Evolutionary conservation across 345 rosid genomes (phyloP).

Genomic region (Euphorbia lathyris): DNA sequence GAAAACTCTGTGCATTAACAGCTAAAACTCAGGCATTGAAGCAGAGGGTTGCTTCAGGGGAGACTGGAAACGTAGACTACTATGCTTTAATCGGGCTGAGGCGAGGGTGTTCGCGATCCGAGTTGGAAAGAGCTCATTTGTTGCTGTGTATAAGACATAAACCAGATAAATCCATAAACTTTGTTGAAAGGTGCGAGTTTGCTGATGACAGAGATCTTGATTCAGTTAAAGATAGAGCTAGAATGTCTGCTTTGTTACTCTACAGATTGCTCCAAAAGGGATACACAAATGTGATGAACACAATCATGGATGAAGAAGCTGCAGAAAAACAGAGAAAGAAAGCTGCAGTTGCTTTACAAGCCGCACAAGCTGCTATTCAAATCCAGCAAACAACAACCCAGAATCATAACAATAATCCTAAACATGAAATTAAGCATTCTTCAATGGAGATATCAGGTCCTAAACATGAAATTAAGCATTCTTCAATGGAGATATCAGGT

Average conservation of each 20-base stretch:
- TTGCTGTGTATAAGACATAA: constrained; percentile 69
- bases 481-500: constrained; percentile 20
- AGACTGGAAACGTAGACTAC: constrained; percentile 76
- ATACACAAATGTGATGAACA: constrained; percentile 51
- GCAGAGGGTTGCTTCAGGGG: constrained; percentile 72
- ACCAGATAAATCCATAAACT: constrained; percentile 69
- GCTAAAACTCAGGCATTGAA: constrained; percentile 61
- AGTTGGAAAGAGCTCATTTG: constrained; percentile 82
- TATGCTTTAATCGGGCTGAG: constrained; percentile 75
- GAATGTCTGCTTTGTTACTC: constrained; percentile 75
- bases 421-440: constrained; percentile 22
- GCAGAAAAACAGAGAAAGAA: constrained; percentile 59
- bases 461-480: constrained; percentile 22
- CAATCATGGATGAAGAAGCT: constrained; percentile 63
- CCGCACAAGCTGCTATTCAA: constrained; percentile 46
- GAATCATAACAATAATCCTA: too few relatives aligned
- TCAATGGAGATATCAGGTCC: constrained; percentile 14
- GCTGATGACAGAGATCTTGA: constrained; percentile 63
- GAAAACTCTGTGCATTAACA: constrained; percentile 63
- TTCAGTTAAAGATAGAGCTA: constrained; percentile 67
- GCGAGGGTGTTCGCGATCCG: constrained; percentile 86
- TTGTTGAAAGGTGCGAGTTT: constrained; percentile 78
- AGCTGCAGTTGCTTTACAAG: constrained; percentile 40
- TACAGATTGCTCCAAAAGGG: constrained; percentile 85
- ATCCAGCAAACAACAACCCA: constrained; percentile 40